Evolutionary conservation across 2,329 filamentous ascomycete species (phyloP).

Genomic region (Westerdykella aurantiaca): DNA sequence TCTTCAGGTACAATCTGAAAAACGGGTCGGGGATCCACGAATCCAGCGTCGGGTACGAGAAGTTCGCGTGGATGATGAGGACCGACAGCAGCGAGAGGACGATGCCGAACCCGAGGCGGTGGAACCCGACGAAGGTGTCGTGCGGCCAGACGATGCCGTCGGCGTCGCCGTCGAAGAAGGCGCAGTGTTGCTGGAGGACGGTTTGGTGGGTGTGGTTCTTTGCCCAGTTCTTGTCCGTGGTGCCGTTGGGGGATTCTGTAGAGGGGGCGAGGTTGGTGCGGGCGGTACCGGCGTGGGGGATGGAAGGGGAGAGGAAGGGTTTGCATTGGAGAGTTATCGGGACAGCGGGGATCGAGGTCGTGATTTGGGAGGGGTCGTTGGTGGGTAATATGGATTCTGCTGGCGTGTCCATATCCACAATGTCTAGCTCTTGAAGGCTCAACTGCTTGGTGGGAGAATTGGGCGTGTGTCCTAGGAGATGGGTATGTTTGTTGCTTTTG

Average conservation of each 20-base stretch:
- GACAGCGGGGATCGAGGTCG: not conserved
- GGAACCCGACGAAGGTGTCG: conserved; percentile 48
- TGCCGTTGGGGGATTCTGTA: conserved; percentile 39
- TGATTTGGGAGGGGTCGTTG: not conserved
- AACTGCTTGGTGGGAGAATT: not conserved
- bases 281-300: conserved; percentile 30
- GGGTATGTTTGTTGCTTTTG: not conserved
- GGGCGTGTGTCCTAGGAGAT: not conserved
- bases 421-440: not conserved
- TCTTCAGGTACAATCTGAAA: conserved; percentile 39
- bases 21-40: conserved; percentile 42
- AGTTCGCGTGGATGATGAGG: conserved; percentile 46
- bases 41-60: conserved; percentile 46
- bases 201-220: conserved; percentile 37
- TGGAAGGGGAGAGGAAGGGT: not conserved
- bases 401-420: not conserved
- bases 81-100: conserved; percentile 42
- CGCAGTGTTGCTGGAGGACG: conserved; percentile 49
- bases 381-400: not conserved
- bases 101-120: conserved; percentile 42
- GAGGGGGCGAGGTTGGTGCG: conserved; percentile 41
- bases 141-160: conserved; percentile 51
- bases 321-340: not conserved
- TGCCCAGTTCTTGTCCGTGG: conserved; percentile 36
- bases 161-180: conserved; percentile 48